A percentile compares a stretch with the other conserved stretches of the same genome.
Evolutionary conservation across 371 early-diverging fungal genomes (phyloP).

Genomic region (Lichtheimia hyalospora): DNA sequence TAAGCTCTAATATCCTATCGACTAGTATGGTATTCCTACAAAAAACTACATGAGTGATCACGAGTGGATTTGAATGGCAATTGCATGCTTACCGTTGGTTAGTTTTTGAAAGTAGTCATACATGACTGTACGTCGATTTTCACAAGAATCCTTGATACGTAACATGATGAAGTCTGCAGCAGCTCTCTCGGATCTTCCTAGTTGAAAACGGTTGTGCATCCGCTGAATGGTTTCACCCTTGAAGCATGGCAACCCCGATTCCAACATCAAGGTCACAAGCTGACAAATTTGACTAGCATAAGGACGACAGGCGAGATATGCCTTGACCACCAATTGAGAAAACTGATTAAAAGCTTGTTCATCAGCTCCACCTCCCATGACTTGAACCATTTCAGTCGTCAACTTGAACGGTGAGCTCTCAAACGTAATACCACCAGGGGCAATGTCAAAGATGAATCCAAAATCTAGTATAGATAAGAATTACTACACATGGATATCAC

Average conservation of each 20-base stretch:
- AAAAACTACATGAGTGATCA: no score
- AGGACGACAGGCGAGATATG: constrained; percentile 89
- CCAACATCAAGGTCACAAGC: constrained; percentile 90
- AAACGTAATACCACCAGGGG: constrained; percentile 98
- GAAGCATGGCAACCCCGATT: constrained; percentile 98
- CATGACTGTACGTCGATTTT: constrained; percentile 85
- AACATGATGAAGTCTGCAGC: constrained; percentile 95
- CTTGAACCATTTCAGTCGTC: constrained; percentile 96
- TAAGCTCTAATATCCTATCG: no score
- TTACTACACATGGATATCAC: background rate
- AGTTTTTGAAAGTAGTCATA: constrained; percentile 89
- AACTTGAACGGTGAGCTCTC: constrained; percentile 98
- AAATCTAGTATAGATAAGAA: constrained; percentile 70
- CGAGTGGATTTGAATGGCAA: no score
- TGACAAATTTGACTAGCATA: constrained; percentile 93
- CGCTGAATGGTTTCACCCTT: constrained; percentile 89
- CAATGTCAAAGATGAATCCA: constrained; percentile 99
- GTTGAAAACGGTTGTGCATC: constrained; percentile 88
- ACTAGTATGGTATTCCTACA: no score
- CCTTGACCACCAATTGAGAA: constrained; percentile 89
- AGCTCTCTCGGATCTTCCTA: constrained; percentile 85
- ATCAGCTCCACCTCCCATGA: constrained; percentile 90
- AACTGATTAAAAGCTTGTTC: constrained; percentile 87
- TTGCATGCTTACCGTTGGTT: constrained; percentile 69
- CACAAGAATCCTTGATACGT: constrained; percentile 87